phyloP scores from a whole-genome alignment of 2,329 filamentous ascomycete species.

The Aaosphaeria pasadenensis region DNA sequence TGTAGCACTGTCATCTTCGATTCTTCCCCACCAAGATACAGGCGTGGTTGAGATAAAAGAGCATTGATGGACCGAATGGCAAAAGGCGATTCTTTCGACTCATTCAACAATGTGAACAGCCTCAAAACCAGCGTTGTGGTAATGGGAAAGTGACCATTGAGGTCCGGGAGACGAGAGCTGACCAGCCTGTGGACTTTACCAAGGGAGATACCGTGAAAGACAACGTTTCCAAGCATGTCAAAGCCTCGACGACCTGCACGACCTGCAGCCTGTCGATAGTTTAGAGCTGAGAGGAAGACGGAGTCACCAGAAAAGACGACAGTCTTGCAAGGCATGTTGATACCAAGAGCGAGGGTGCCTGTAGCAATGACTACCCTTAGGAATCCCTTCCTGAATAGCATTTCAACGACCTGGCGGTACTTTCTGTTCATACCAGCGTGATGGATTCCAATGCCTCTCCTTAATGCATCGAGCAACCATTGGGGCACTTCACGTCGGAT shows the following conservation, averaged over 20 bases:
- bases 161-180: conserved; percentile 68
- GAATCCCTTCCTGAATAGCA: conserved; percentile 70
- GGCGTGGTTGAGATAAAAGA: conserved; percentile 64
- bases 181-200: conserved; percentile 66
- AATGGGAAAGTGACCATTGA: conserved; percentile 75
- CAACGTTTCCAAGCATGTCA: conserved; percentile 75
- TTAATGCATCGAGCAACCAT: conserved; percentile 59
- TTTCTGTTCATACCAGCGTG: conserved; percentile 77
- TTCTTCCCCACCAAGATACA: conserved; percentile 68
- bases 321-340: conserved; percentile 73
- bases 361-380: conserved; percentile 71
- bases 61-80: conserved; percentile 62
- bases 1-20: conserved; percentile 69
- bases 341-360: conserved; percentile 71
- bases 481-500: conserved; percentile 49
- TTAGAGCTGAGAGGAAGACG: conserved; percentile 69
- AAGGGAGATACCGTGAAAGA: conserved; percentile 65
- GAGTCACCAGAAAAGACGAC: conserved; percentile 75
- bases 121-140: conserved; percentile 71
- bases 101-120: conserved; percentile 64
- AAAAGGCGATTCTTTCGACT: conserved; percentile 62
- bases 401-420: conserved; percentile 71
- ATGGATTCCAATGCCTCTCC: conserved; percentile 70
- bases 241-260: conserved; percentile 78
- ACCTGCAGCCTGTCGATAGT: conserved; percentile 73